phyloP scores from a whole-genome alignment of 495 filamentous ascomycete genomes.

The Podospora pseudopauciseta region DNA sequence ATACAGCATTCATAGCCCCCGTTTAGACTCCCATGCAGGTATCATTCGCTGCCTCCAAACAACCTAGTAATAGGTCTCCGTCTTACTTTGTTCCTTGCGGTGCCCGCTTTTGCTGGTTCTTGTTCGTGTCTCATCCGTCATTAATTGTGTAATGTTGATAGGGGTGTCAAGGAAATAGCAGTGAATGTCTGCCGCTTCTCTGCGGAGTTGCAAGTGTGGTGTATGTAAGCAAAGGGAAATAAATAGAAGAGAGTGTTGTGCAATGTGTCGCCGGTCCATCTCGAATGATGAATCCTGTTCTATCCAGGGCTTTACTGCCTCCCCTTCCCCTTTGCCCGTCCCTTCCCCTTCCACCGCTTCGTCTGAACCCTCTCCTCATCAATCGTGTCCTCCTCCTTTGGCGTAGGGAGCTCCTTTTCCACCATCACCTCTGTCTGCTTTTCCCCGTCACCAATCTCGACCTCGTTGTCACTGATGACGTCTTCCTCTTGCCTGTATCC shows the following conservation, averaged over 20 bases:
- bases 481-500: too few species aligned
- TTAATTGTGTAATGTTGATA: background rate
- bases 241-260: background rate
- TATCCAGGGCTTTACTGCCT: background rate
- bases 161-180: too few species aligned
- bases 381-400: constrained; percentile 7
- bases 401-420: background rate
- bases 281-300: background rate
- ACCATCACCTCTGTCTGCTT: background rate
- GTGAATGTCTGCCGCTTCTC: background rate
- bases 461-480: constrained; percentile 9
- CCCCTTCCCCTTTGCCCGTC: background rate
- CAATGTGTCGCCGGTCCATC: background rate
- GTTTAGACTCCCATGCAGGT: too few species aligned
- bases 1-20: too few species aligned
- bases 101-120: background rate
- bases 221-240: background rate
- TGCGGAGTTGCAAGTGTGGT: background rate
- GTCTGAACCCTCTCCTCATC: background rate
- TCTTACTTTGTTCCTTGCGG: background rate
- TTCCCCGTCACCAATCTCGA: constrained; percentile 16
- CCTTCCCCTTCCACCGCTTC: background rate
- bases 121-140: background rate
- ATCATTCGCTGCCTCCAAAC: too few species aligned
- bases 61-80: too few species aligned